phyloP scores from a whole-genome alignment of 2,329 filamentous ascomycete species.

The Cercospora zeina region DNA sequence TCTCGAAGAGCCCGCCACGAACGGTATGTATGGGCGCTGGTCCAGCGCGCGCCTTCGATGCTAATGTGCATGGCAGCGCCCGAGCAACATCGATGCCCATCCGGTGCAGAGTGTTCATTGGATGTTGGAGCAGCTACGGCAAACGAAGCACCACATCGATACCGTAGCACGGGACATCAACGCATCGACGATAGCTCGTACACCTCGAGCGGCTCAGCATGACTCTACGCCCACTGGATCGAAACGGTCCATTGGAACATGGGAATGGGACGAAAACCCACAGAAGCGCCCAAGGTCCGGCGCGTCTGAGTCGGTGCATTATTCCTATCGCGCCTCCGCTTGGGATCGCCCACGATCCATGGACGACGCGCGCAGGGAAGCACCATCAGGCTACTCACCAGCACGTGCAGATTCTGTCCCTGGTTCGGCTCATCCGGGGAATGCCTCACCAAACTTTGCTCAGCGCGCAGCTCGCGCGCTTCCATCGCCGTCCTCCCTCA shows the following conservation, averaged over 20 bases:
- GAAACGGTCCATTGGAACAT: conserved; percentile 28
- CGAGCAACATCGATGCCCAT: conserved; percentile 10
- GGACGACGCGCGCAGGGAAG: conserved; percentile 19
- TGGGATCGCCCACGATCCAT: conserved; percentile 27
- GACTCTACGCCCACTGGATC: conserved; percentile 23
- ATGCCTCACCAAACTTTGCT: conserved; percentile 26
- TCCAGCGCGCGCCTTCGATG: neutral
- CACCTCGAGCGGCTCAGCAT: neutral
- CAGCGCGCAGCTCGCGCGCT: conserved; percentile 23
- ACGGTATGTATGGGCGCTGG: neutral
- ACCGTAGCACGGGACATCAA: conserved; percentile 14
- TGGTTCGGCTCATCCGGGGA: conserved; percentile 29
- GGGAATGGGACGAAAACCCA: conserved; percentile 25
- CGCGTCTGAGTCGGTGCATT: conserved; percentile 20
- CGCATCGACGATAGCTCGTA: neutral
- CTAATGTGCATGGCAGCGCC: neutral
- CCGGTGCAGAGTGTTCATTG: conserved; percentile 31
- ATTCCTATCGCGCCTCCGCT: conserved; percentile 2
- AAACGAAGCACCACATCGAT: conserved; percentile 28
- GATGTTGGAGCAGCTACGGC: conserved; percentile 31
- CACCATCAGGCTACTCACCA: conserved; percentile 26
- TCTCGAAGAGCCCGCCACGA: conserved; percentile 18
- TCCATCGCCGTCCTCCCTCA: conserved; percentile 36
- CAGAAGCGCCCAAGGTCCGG: conserved; percentile 31
- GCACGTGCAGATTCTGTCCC: conserved; percentile 27